Evolutionary conservation across 2,329 filamentous ascomycete species (phyloP), one percentile per base, ranked within the genome.

Genomic region (Arthrinium puccinioides): DNA sequence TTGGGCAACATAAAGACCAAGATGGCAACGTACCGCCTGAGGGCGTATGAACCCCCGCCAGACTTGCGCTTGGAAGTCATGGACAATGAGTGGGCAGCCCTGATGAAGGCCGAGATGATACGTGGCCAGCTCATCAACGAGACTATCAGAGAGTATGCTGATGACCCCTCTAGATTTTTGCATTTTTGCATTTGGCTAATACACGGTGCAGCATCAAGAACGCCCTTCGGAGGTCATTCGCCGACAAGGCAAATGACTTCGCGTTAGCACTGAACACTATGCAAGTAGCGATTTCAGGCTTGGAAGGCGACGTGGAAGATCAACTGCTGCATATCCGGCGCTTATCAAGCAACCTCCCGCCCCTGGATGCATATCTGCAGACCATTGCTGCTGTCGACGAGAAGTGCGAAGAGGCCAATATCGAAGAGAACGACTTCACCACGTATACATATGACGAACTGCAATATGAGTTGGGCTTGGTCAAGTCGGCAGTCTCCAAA

Each of bases 351-450:
- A 96, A 86, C 53, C 69, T 98, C 10, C 76, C 86, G 8, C 90
- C 90, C 4, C 72, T 98, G n/a, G 88, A 96, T 51, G 78, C 85
- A 42, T 98, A 94, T 57, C 74, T 98, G 27, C 81, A 87, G 45
- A 85, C 87, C 45, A 96, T 98, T 55, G 85, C 80, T 11, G 79
- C 78, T 9, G 75, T 97, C 32, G 89, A 96, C 54, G 78, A 79
- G 45, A 87, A 95, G 63, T 98, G 92, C 58, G 76, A 82, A 42
- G 90, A 97, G 66, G 92, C 92, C 44, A 97, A 98, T 59, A 96
- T 98, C 46, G 92, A 98, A 62, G 92, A 98, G 55, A 98, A 98
- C 61, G 92, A 98, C 66, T 97, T 92, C 61, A 98, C 92, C n/a
- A 97, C 90, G 8, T 97, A 97, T 64, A 95, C 90, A 9, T 92